phyloP scores from a whole-genome alignment of 345 rosid genomes.

The Pistacia vera region DNA sequence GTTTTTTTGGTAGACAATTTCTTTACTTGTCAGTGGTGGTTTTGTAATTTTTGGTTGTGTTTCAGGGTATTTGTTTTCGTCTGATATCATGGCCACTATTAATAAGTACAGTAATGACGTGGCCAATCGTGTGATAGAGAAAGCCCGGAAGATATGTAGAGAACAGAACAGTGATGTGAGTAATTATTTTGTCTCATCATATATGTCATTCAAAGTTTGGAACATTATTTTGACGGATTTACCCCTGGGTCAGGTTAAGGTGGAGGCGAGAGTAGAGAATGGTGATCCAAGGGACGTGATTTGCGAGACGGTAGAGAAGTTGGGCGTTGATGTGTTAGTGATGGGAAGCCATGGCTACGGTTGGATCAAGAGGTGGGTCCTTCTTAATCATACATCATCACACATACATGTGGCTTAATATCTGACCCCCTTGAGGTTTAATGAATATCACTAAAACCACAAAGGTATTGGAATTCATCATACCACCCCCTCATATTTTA shows the following conservation, averaged over 20 bases:
- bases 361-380: conserved; percentile 48
- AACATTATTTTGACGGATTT: background rate
- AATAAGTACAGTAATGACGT: conserved; percentile 48
- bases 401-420: too few relatives aligned
- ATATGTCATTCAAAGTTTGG: background rate
- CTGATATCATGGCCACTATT: conserved; percentile 45
- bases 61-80: conserved; percentile 65
- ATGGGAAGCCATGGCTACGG: conserved; percentile 76
- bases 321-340: conserved; percentile 49
- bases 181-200: background rate
- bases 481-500: too few relatives aligned
- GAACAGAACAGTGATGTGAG: conserved; percentile 33
- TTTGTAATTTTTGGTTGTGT: background rate
- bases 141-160: conserved; percentile 43
- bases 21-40: background rate
- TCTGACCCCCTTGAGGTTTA: too few relatives aligned
- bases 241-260: conserved; percentile 40
- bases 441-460: too few relatives aligned
- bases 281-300: conserved; percentile 73
- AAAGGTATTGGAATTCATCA: too few relatives aligned
- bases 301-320: conserved; percentile 49
- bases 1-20: background rate
- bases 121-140: conserved; percentile 45
- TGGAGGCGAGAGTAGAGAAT: conserved; percentile 42
- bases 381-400: too few relatives aligned